A percentile compares a stretch with the other conserved stretches of the same genome.
These are phyloP conservation scores for Nemania sp. DNA, from an alignment of 2,329 filamentous ascomycete genomes.

Conservation along the genomic window DNA sequence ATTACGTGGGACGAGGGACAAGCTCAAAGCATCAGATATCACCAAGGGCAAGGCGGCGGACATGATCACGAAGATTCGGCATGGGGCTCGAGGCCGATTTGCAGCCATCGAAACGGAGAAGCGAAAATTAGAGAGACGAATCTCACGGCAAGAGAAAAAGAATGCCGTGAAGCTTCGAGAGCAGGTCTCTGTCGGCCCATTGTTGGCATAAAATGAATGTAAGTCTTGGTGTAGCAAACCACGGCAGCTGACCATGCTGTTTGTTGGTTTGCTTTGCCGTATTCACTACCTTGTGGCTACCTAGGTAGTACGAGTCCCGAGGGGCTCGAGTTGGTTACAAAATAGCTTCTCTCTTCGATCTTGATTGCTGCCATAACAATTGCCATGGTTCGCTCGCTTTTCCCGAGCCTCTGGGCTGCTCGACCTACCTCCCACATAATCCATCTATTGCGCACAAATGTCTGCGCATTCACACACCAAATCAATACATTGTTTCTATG, in stretches of 20 bases:
- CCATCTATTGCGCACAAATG: neutral
- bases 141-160: constrained; percentile 45
- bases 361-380: neutral
- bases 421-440: neutral
- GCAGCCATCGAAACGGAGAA: constrained; percentile 56
- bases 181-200: constrained; percentile 60
- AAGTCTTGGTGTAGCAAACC: constrained; percentile 10
- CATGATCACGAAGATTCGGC: constrained; percentile 90
- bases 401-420: neutral
- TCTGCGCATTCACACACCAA: neutral
- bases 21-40: constrained; percentile 59
- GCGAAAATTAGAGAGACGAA: constrained; percentile 51
- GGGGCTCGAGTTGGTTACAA: neutral
- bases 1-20: constrained; percentile 57
- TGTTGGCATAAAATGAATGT: constrained; percentile 39
- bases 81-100: constrained; percentile 74
- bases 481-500: constrained; percentile 1
- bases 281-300: neutral
- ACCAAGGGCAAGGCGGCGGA: constrained; percentile 83
- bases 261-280: neutral
- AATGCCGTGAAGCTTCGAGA: constrained; percentile 51
- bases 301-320: neutral
- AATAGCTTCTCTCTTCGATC: neutral
- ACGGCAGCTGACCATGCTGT: neutral
- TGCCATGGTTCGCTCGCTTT: neutral